Conservation (phyloP, 2,329 filamentous ascomycete species). For the Annulohypoxylon truncatum region DNA sequence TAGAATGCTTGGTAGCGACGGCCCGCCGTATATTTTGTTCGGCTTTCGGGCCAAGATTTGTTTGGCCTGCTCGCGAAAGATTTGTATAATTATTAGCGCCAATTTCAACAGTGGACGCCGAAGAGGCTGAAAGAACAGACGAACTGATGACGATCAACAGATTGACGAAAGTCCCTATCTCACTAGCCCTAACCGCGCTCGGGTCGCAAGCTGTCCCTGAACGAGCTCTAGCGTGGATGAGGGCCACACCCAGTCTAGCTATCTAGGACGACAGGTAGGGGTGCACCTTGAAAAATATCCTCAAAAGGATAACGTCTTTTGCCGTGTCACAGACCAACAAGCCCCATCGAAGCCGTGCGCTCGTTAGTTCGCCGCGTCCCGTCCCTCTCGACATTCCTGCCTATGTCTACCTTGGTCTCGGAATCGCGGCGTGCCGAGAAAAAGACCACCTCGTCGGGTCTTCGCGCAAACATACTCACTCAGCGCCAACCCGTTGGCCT, state of each 20-base stretch:
- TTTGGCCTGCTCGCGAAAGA: constrained; percentile 15
- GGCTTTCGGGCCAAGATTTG: neutral
- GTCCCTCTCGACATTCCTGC: constrained; percentile 22
- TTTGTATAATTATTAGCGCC: constrained; percentile 2
- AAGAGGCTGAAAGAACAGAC: constrained; percentile 28
- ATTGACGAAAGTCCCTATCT: constrained; percentile 32
- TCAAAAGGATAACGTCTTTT: constrained; percentile 26
- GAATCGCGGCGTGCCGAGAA: constrained; percentile 23
- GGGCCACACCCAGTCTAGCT: neutral
- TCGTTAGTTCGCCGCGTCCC: constrained; percentile 34
- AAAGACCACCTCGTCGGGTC: constrained; percentile 12
- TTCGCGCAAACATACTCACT: constrained; percentile 20
- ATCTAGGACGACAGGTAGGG: constrained; percentile 22
- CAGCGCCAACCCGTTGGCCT: constrained; percentile 16
- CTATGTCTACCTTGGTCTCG: constrained; percentile 27
- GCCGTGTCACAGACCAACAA: constrained; percentile 29
- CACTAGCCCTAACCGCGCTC: constrained; percentile 22
- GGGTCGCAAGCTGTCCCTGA: constrained; percentile 22
- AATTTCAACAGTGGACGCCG: constrained; percentile 13
- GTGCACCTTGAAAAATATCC: constrained; percentile 29
- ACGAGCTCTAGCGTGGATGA: constrained; percentile 20
- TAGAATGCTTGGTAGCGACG: neutral
- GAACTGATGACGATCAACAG: constrained; percentile 32
- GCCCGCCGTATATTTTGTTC: neutral
- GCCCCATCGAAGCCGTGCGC: constrained; percentile 32